Conservation (phyloP, 306 rosid species). For the Oemleria cerasiformis region DNA sequence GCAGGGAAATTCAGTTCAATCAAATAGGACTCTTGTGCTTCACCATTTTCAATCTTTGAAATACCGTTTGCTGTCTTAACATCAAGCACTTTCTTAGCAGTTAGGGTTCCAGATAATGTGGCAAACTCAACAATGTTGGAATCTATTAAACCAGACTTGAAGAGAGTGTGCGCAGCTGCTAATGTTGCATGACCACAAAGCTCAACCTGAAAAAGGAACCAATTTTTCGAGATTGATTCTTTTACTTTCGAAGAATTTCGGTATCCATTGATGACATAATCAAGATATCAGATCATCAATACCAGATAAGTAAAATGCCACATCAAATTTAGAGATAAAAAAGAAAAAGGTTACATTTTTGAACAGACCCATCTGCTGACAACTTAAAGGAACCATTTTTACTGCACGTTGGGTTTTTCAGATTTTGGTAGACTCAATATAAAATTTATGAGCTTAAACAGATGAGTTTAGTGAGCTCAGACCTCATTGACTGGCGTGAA, state of each 20-base stretch:
- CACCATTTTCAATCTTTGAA: constrained; percentile 17
- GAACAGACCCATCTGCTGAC: not conserved
- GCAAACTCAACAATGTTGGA: constrained; percentile 42
- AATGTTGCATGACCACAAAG: constrained; percentile 86
- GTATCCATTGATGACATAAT: not conserved
- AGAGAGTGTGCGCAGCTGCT: constrained; percentile 63
- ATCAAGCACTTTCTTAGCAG: constrained; percentile 30
- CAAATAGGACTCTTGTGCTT: constrained; percentile 26
- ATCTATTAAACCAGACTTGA: constrained; percentile 44
- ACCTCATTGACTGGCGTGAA: constrained; percentile 71
- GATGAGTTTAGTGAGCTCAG: not conserved
- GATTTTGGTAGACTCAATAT: not conserved
- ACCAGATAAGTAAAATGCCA: not conserved
- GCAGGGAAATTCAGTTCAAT: constrained; percentile 53
- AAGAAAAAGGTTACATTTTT: not conserved
- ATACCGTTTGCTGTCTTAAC: not conserved
- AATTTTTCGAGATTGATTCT: not conserved
- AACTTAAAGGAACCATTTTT: not conserved
- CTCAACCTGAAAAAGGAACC: constrained; percentile 37
- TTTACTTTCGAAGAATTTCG: not conserved
- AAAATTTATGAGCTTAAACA: not conserved
- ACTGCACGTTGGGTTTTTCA: not conserved
- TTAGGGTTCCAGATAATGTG: constrained; percentile 60
- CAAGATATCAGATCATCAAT: not conserved
- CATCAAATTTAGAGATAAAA: no score